Conservation (phyloP, 495 filamentous ascomycete species). For the Cladorrhinum samala region DNA sequence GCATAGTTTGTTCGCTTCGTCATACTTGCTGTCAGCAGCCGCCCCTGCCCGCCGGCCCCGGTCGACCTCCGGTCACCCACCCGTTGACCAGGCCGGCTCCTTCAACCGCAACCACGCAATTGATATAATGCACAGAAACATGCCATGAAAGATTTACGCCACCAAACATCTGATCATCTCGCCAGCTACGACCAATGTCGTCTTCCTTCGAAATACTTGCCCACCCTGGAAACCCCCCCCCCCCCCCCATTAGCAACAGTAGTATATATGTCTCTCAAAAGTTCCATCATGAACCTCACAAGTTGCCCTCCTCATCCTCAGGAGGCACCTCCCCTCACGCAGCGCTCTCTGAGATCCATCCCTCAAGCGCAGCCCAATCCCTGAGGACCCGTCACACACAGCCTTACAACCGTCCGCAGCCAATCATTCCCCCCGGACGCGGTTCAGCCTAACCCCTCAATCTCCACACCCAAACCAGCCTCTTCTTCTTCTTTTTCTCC, state of each 20-base stretch:
- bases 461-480: no score
- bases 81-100: background rate
- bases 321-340: background rate
- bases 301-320: background rate
- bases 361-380: background rate
- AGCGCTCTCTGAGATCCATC: background rate
- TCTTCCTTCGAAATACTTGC: no score
- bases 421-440: background rate
- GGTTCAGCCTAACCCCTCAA: no score
- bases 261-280: background rate
- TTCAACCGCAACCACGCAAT: background rate
- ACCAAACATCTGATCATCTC: background rate
- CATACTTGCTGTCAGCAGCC: background rate
- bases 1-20: background rate
- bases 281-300: background rate
- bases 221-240: background rate
- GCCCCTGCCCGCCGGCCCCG: no score
- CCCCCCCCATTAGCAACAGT: no score
- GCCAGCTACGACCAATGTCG: background rate
- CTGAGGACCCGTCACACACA: background rate
- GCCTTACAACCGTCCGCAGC: background rate
- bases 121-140: background rate
- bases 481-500: background rate
- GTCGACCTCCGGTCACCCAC: background rate
- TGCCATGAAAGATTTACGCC: slow-evolving; percentile 1